A percentile compares a stretch with the other conserved stretches of the same genome.
phyloP scores from a whole-genome alignment of 108 stramenopile species.

The Cyclostephanos tholiformis region DNA sequence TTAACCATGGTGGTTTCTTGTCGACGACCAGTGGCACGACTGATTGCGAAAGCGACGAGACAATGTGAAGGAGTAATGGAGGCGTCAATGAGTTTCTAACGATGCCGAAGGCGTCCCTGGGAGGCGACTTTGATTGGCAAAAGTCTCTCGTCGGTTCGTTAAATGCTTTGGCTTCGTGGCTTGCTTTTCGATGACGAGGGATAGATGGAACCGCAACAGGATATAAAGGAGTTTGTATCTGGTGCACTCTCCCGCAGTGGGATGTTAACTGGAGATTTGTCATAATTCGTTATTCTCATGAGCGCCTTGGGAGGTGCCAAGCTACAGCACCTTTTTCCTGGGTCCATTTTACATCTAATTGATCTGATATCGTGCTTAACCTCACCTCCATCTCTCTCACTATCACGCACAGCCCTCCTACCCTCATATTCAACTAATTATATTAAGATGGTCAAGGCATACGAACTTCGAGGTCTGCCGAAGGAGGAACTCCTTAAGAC shows the following conservation, averaged over 20 bases:
- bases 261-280: no score
- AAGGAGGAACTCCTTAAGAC: conserved; percentile 97
- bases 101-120: background rate
- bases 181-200: background rate
- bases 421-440: background rate
- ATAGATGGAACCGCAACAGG: no score
- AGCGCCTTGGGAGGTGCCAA: no score
- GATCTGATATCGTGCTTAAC: no score
- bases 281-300: no score
- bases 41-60: no score
- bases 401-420: background rate
- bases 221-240: no score
- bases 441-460: conserved; percentile 89
- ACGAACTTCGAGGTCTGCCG: conserved; percentile 88
- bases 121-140: background rate
- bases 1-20: no score
- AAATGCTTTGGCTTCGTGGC: background rate
- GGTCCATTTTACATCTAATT: no score
- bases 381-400: background rate
- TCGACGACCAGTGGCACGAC: no score
- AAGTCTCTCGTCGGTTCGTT: background rate
- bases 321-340: no score
- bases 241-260: no score
- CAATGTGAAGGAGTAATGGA: background rate
- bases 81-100: background rate